Base-by-base conservation (phyloP, 805 yeast species). In the Teunomyces stri region DNA sequence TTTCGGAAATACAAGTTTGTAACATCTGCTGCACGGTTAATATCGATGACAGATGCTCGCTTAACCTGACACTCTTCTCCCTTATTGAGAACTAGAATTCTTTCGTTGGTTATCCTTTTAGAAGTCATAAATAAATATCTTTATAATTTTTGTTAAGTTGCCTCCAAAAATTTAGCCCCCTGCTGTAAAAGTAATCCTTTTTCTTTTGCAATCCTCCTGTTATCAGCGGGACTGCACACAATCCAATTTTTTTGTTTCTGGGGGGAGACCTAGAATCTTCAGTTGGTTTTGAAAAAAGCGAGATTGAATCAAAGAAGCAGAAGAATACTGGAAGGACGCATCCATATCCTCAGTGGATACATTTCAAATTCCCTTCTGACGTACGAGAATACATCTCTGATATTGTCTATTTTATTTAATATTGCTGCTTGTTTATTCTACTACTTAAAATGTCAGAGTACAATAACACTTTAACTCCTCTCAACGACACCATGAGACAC, bases 401-500 rank as follows among this genome's bases (percentile, higher is more conserved):
- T 22, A n/a, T 7, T 13, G 9, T 31, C 34, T 18, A 18, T 18
- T 18, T 18, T 18, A 10, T 6, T 31, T 3, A 4, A 13, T 31
- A 31, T 15, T 31, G 16, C 13, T 31, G 34, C 34, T 15, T 15
- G 7, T 31, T 13, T 1, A 31, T 31, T 13, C 16, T 31, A 31
- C 6, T 31, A 31, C 15, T 10, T 12, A 22, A 6, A n/a, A 37
- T 37, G 40, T 37, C 40, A 37, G 40, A 25, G 6, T 37, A 37
- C 29, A 35, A 36, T 42, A 70, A 71, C 18, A 70, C 69, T 15
- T 60, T 74, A 47, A 71, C 68, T 54, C 75, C 78, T 13, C 65
- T 81, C 42, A 81, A 82, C 57, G 76, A 76, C 42, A 78, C 75
- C 46, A 76, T 80, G 68, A 71, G 87, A 43, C 87, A 82, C 60